A percentile compares a stretch with the other conserved stretches of the same genome.
phyloP scores from a whole-genome alignment of 495 filamentous ascomycete species.

The Penicillium cosmopolitanum region DNA sequence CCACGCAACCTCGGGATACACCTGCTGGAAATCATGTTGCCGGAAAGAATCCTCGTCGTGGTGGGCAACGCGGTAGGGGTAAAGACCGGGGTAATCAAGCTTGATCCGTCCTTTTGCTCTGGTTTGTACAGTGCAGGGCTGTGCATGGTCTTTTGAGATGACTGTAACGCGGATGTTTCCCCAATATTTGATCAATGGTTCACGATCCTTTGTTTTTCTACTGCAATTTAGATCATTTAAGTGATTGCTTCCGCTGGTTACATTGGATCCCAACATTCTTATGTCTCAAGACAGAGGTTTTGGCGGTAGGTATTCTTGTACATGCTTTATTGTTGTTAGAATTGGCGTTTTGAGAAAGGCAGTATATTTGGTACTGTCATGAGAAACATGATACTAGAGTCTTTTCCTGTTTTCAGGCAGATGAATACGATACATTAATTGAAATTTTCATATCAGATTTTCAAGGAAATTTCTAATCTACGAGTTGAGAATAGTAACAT shows the following conservation, averaged over 20 bases:
- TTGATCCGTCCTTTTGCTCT: neutral
- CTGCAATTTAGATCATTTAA: neutral
- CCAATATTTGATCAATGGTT: conserved; percentile 3
- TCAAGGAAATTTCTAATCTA: too few relatives aligned
- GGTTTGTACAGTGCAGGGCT: neutral
- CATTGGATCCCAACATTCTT: too few relatives aligned
- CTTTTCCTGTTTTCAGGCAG: neutral
- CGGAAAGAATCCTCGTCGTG: conserved; percentile 23
- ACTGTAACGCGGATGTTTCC: neutral
- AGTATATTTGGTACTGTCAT: neutral
- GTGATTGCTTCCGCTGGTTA: neutral
- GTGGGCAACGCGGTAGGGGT: conserved; percentile 25
- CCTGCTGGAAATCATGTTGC: conserved; percentile 7
- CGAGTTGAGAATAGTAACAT: too few relatives aligned
- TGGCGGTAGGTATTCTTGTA: neutral
- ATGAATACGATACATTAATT: neutral
- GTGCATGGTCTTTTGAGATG: neutral
- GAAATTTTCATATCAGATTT: too few relatives aligned
- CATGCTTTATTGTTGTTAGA: neutral
- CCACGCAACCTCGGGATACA: conserved; percentile 10
- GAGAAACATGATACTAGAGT: conserved; percentile 3
- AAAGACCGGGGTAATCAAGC: conserved; percentile 15
- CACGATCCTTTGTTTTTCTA: neutral
- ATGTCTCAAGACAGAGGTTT: neutral
- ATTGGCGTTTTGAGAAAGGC: neutral